Evolutionary conservation across 306 rosid genomes (phyloP), one percentile per base, ranked within the genome.

Genomic region (Fragaria vesca): DNA sequence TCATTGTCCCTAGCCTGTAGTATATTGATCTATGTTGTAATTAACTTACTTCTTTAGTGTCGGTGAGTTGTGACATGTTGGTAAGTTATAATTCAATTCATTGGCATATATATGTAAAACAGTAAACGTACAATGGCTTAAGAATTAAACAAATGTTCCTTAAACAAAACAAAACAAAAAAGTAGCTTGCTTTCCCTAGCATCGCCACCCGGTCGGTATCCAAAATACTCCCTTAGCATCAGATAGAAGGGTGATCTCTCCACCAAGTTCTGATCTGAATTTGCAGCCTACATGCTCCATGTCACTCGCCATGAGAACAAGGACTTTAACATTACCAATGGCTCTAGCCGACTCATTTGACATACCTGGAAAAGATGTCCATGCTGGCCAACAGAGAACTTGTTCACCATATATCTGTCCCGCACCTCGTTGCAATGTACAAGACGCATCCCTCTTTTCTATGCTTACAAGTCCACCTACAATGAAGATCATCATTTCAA

Each of bases 401-500:
- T 54, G n/a, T 20, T 54, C 24, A 5, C 60, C 60, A 20, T 5
- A 54, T 54, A 20, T 0, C 8, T 18, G 10, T 6, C 26, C 60
- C 0, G 10, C 26, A 54, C 11, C 21, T 18, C 5, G 20, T 50
- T 54, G 2, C 11, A 7, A 1, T 17, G 9, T 54, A 17, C 60
- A 1, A 54, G 60, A 20, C 7, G 2, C 3, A 54, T 1, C 24
- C 1, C 60, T 50, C 20, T 5, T 54, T 20, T 54, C 24, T 17
- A 54, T 54, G 60, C 21, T 20, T 54, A 54, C 60, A 54, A 54
- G 26, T 20, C 60, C 60, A 6, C 6, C 26, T 3, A 54, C 60
- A 13, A 72, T 71, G 63, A 79, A 79, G 4, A 79, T 54, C 65
- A 79, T 79, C 55, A 71, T 71, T 9, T 71, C 72, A 34, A 79